Percentiles rank a stretch among this genome's conserved stretches.
These are phyloP conservation scores for Neobulgaria alba DNA, from an alignment of 2,329 filamentous ascomycete species.

Conservation along the genomic window DNA sequence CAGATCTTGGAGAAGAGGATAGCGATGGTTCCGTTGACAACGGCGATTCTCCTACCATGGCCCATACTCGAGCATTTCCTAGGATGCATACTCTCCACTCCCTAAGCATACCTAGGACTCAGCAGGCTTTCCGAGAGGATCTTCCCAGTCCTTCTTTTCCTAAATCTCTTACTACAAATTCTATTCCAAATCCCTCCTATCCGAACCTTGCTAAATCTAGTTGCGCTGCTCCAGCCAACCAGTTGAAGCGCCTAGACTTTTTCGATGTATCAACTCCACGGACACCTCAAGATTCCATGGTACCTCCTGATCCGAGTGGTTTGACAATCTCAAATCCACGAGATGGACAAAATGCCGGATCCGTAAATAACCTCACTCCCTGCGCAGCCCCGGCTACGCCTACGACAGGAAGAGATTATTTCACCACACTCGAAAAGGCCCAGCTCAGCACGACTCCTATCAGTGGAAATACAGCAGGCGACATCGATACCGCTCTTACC, in stretches of 20 bases:
- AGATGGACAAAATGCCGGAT: slow-evolving; percentile 21
- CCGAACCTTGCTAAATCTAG: slow-evolving; percentile 44
- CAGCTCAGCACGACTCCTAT: slow-evolving; percentile 59
- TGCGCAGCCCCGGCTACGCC: slow-evolving; percentile 72
- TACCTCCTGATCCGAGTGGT: slow-evolving; percentile 71
- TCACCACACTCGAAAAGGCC: slow-evolving; percentile 47
- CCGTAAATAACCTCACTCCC: slow-evolving; percentile 30
- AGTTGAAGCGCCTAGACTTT: slow-evolving; percentile 47
- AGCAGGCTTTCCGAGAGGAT: slow-evolving; percentile 26
- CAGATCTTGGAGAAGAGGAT: slow-evolving; percentile 19
- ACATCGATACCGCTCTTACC: slow-evolving; percentile 67
- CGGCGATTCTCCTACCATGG: slow-evolving; percentile 28
- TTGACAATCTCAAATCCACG: slow-evolving; percentile 68
- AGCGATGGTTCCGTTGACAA: slow-evolving; percentile 25
- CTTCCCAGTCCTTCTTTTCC: slow-evolving; percentile 20
- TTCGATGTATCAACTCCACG: slow-evolving; percentile 50
- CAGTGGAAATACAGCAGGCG: slow-evolving; percentile 58
- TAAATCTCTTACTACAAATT: slow-evolving; percentile 25
- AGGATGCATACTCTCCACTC: slow-evolving; percentile 32
- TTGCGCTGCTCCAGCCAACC: slow-evolving; percentile 48
- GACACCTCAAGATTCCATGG: slow-evolving; percentile 68
- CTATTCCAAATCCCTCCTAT: slow-evolving; percentile 30
- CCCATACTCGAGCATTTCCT: slow-evolving; percentile 29
- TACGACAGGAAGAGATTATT: slow-evolving; percentile 50
- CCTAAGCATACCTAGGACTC: slow-evolving; percentile 31